Base-by-base conservation (phyloP, 2,329 filamentous ascomycete genomes). In the Clarireedia homoeocarpa region DNA sequence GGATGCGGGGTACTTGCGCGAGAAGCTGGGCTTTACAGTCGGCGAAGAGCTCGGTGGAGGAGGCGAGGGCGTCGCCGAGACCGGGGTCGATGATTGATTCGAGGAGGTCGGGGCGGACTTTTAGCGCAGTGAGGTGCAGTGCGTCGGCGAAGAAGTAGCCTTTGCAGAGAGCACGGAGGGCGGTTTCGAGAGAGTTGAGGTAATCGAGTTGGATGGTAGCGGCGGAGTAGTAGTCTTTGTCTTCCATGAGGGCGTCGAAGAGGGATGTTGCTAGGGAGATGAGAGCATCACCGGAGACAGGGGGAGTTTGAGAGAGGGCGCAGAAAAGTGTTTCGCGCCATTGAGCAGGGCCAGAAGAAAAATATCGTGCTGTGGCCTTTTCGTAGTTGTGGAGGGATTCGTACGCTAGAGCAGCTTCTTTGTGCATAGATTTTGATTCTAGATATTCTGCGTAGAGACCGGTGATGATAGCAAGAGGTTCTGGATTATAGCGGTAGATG, bases 291-390 rank as follows among this genome's bases (percentile, higher is more conserved):
- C 44, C 44, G 0, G 83, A 76, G 4, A 91, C 71, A 0, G 85
- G 79, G 0, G 86, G 80, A 2, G 70, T 66, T 61, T 84, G 82
- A 56, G 88, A 81, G 55, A 84, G 82, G 5, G 91, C 91, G 48
- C 83, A 83, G 64, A 87, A 89, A 49, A 99, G 82, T 24, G 89
- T 89, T 71, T 99, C 92, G 52, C 89, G 89, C 94, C 94, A 99
- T 72, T 88, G 82, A 4, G 77, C 71, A 1, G 79, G 80, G 40
- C 90, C 88, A 1, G 89, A 89, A 1, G 87, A 82, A 59, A 89
- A 85, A 73, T 96, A 99, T 68, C 88, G 89, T 65, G 84, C 81
- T 59, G 87, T 91, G 9, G 94, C 92, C 40, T 86, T 80, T 20
- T 75, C 69, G 66, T 88, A 89, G 68, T 91, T 83, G 12, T 76